Base-by-base conservation (phyloP, 352 stramenopile species). In the Aphanomyces cochlioides region DNA sequence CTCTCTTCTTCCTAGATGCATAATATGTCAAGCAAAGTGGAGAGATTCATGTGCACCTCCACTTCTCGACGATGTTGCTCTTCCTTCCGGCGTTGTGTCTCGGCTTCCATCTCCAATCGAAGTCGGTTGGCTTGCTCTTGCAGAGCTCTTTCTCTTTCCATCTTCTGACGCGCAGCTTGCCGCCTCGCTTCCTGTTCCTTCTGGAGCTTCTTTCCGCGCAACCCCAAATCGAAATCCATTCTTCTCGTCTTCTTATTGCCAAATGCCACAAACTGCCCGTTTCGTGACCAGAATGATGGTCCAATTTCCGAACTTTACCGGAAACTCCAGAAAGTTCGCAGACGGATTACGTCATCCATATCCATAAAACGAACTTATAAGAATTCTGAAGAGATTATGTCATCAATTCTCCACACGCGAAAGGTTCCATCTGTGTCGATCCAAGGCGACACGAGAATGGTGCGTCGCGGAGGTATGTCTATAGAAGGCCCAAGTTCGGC, bases 31-130 rank as follows among this genome's bases (percentile, higher is more conserved):
- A 28, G 28, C 28, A 28, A 28, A 0, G 28, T 37, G 56, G 56
- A 83, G 67, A n/a, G 78, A 78, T 63, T 87, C 75, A 17, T 79
- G 38, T 78, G 75, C 34, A 77, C 64, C 66, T 89, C 85, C 13
- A 75, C 77, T 38, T 59, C 72, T 66, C 79, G 81, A 69, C 87
- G 84, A 40, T 79, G 76, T 45, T 77, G 74, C 73, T 92, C 83
- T 15, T 73, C 79, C 67, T 87, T 61, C 19, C 50, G 64, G 17
- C 56, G 64, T 37, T 71, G 50, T 10, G 37, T 21, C 36, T 65
- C 53, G 3, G 36, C 38, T 28, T 61, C 64, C 50, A 71, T 61
- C 19, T 71, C 64, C 17, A 53, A 5, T 10, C 53, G 53, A 5
- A 65, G 38, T 34, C 63, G 53, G 15, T 53, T 54, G 6, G 64